These are phyloP conservation scores for Mycena venus DNA, from an alignment of 768 basidiomycete genomes.

Conservation along the genomic window DNA sequence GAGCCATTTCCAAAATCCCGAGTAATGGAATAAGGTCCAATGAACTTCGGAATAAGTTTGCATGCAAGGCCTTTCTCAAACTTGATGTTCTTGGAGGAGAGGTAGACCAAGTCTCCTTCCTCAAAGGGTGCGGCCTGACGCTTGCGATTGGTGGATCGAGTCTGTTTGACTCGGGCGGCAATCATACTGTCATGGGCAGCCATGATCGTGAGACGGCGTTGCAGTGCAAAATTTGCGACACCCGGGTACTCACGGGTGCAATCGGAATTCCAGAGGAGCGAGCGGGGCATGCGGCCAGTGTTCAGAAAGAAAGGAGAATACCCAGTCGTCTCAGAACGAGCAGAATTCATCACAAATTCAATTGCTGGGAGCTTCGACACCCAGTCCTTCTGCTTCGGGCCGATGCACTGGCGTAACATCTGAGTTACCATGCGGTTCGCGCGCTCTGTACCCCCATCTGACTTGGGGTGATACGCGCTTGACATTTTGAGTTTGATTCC, in stretches of 20 bases:
- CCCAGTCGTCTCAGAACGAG: not conserved
- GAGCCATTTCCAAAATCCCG: slow-evolving; percentile 29
- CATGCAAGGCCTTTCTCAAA: slow-evolving; percentile 41
- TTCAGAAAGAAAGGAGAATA: not conserved
- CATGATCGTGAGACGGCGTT: not conserved
- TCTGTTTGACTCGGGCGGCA: not conserved
- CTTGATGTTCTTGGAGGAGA: no score
- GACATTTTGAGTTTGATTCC: not conserved
- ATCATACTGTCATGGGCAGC: not conserved
- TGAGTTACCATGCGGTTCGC: no score
- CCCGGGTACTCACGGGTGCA: not conserved
- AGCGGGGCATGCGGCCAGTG: not conserved
- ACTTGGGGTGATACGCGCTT: not conserved
- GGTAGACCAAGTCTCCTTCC: not conserved
- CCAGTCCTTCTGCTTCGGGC: not conserved
- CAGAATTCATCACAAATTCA: slow-evolving; percentile 2
- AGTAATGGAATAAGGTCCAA: slow-evolving; percentile 44
- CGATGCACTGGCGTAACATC: slow-evolving; percentile 2
- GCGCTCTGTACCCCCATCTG: no score
- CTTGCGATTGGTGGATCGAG: not conserved
- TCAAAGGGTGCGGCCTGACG: not conserved
- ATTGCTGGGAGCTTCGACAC: not conserved
- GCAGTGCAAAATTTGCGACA: not conserved
- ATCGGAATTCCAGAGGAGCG: not conserved
- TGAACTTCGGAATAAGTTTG: slow-evolving; percentile 46